A percentile compares a stretch with the other conserved stretches of the same genome.
These are phyloP conservation scores for Physaria fendleri DNA, from an alignment of 345 rosid species.

Conservation along the genomic window DNA sequence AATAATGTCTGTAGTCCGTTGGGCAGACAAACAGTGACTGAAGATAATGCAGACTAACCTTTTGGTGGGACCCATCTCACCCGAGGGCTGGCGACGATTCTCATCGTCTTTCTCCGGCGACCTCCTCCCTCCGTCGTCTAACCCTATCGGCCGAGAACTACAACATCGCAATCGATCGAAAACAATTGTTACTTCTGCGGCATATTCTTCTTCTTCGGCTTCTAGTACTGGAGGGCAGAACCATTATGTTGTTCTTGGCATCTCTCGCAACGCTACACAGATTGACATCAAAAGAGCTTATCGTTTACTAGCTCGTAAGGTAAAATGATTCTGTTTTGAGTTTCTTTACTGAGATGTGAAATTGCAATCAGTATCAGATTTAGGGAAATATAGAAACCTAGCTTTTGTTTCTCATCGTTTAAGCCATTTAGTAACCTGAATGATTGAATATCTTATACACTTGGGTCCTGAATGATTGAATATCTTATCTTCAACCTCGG, in stretches of 20 bases:
- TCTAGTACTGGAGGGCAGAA: constrained; percentile 42
- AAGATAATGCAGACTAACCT: constrained; percentile 54
- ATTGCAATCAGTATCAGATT: neutral
- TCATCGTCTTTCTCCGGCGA: constrained; percentile 22
- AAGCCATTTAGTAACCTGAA: too few species aligned
- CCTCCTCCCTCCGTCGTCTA: constrained; percentile 2
- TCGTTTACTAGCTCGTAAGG: constrained; percentile 89
- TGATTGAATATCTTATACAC: too few species aligned
- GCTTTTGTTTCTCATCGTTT: too few species aligned
- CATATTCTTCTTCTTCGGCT: constrained; percentile 27
- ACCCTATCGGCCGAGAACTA: neutral
- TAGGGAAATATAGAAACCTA: too few species aligned
- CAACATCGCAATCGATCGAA: constrained; percentile 27
- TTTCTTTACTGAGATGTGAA: too few species aligned
- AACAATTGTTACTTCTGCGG: constrained; percentile 14
- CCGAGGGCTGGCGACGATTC: constrained; percentile 35
- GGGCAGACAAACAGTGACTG: neutral
- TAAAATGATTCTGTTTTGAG: constrained; percentile 8
- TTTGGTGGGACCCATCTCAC: constrained; percentile 60
- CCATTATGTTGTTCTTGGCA: constrained; percentile 71
- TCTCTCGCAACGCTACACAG: constrained; percentile 47
- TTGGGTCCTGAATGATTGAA: too few species aligned
- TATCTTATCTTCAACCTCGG: neutral
- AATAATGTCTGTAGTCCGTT: constrained; percentile 10
- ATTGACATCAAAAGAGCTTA: constrained; percentile 74